Evolutionary conservation across 441 rosid species (phyloP), one percentile per base, ranked within the genome.

Genomic region (Populus hybrid): DNA sequence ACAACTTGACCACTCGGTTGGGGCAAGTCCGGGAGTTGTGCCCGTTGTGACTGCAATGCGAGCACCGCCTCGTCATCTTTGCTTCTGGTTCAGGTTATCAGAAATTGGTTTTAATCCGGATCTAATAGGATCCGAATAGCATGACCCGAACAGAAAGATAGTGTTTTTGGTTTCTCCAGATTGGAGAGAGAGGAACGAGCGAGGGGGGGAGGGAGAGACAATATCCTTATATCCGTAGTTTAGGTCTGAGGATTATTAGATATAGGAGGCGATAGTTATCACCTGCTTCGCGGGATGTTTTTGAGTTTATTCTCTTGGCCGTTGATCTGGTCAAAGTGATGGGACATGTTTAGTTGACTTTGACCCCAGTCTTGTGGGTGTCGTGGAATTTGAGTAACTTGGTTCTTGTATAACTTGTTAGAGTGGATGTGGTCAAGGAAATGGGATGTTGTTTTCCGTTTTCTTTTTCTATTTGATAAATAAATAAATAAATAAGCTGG

Each of bases 41-140:
- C 14, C 97, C 98, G 86, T 92, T 91, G 90, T 91, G 89, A 87
- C 94, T 87, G 91, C 99, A 95, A 90, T 93, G 95, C 73, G 98
- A 95, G 87, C 99, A 95, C 82, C 97, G 86, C 79, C 98, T 88
- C 34, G 97, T 90, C 98, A 95, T 84, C 78, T 81, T 59, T 65
- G 81, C 10, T 11, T 68, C 70, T 11, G 83, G 72, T 69, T 26
- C 42, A 67, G 64, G 50, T 69, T 71, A 46, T 23, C 32, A 30
- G 32, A 30, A 30, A 30, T 72, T 34, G 16, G 14, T 8, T 46
- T 70, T 7, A 30, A 26, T 57, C 30, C 75, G 75, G 75, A 79
- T 79, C 78, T 57, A 3, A 73, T 9, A 50, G 4, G 73, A 68
- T 35, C 73, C 77, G 77, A 73, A 73, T 36, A 35, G 36, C 81